Base-by-base conservation (phyloP, 2,329 filamentous ascomycete genomes). In the Dothistroma septosporum region DNA sequence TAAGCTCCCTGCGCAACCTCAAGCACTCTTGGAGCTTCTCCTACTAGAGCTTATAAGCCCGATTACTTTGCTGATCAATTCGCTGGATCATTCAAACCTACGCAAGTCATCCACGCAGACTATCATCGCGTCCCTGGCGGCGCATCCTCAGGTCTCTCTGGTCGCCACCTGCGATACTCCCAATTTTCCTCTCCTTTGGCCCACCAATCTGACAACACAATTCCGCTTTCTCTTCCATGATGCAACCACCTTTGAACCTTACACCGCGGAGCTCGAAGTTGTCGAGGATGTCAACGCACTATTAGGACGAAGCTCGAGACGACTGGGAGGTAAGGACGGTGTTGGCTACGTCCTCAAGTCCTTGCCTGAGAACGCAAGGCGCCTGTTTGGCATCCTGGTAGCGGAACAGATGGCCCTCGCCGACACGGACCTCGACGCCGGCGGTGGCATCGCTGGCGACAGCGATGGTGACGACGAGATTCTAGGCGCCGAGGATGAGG, bases 211-310 rank as follows among this genome's bases (percentile, higher is more conserved):
- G n/a, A 88, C 90, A 52, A 88, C 91, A 16, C 85, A 89, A 31
- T 91, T 92, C 76, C 89, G 90, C 73, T 92, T 97, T 68, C 79
- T 91, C 31, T 97, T 95, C 76, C 94, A 99, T 77, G 92, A 99
- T 77, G 89, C 89, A 70, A 97, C 94, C 0, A 97, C 94, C 0
- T 97, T 96, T 72, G 81, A 84, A 0, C 83, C 90, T 0, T 91
- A 90, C 68, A 80, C 82, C 11, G 82, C 83, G 11, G 92, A 96
- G 73, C 78, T 91, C 8, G 91, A 96, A 70, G 86, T 90, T 1
- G 91, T 97, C 2, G 92, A 97, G 73, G 90, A 92, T 64, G 92
- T 97, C 14, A 90, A 96, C 73, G 87, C 90, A 69, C 82, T 97
- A 0, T 83, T 97, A 0, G 92, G 92, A 52, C 86, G 91, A 57